Evolutionary conservation across 2,329 filamentous ascomycete genomes (phyloP), one percentile per base, ranked within the genome.

Genomic region (Diaporthe sp.): DNA sequence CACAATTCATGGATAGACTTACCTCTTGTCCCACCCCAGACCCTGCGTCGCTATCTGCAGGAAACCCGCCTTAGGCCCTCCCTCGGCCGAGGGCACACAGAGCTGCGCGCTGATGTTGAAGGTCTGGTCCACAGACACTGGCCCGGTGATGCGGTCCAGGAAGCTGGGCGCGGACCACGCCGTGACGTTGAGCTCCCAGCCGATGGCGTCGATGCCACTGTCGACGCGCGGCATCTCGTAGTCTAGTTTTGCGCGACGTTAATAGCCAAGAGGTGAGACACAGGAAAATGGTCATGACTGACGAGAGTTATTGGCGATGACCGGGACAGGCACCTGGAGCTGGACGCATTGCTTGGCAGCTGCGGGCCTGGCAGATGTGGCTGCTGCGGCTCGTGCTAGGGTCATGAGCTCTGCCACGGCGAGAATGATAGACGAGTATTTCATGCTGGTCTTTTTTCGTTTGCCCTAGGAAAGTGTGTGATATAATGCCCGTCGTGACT

Each of bases 1-100:
- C 37, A 6, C 19, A 28, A 19, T 61, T 61, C 37, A 62, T 25
- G 25, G 39, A 31, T 13, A 44, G 60, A 83, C 80, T 37, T 93
- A 93, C 58, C 85, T 88, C 68, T 81, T 80, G 72, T 84, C 83
- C 75, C 85, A 85, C 31, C 84, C 85, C 44, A 86, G 78, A 15
- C 85, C 86, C 68, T 86, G 85, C 7, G 86, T 87, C 71, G 85
- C 80, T 70, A 87, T 83, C 78, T 87, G 84, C 6, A 86, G 77
- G 34, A 80, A 77, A 22, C 79, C 49, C 15, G 78, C 65, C 58
- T 79, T 79, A 8, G 39, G n/a, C 53, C 70, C 55, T 2, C 71
- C 76, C 53, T 76, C 73, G 5, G 62, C 39, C 25, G 72, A 55
- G 13, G 79, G 79, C 55, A 79, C 75, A 74, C 79, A 80, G 19